These are phyloP conservation scores for Henckelia pumila DNA, from an alignment of 257 asterid species.

Conservation along the genomic window DNA sequence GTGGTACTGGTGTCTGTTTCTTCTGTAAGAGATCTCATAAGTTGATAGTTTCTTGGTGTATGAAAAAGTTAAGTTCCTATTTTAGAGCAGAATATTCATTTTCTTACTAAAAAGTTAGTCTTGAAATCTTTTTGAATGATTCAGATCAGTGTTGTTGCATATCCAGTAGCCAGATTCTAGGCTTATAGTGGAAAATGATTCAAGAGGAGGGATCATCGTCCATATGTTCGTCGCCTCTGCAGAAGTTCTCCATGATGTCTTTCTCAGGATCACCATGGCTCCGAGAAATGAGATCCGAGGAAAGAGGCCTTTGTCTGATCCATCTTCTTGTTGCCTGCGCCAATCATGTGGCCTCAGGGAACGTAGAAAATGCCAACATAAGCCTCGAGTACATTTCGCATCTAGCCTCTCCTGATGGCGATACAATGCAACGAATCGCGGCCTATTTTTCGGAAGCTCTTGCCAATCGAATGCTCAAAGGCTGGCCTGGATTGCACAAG, in stretches of 20 bases:
- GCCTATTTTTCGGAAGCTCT: constrained; percentile 71
- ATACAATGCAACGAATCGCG: constrained; percentile 72
- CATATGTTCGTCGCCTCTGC: constrained; percentile 57
- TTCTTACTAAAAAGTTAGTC: neutral
- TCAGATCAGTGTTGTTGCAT: constrained; percentile 15
- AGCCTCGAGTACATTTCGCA: constrained; percentile 64
- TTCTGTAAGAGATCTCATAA: too few species aligned
- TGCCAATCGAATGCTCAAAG: constrained; percentile 59
- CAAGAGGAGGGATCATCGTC: constrained; percentile 70
- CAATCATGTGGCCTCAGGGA: constrained; percentile 57
- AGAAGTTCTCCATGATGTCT: constrained; percentile 58
- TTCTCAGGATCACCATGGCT: constrained; percentile 60
- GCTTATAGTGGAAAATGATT: constrained; percentile 31
- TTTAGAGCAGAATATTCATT: neutral
- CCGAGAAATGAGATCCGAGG: constrained; percentile 61
- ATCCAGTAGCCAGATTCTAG: neutral
- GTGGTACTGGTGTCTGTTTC: neutral
- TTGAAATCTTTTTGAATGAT: neutral
- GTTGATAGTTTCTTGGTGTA: neutral
- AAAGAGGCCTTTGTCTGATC: constrained; percentile 63
- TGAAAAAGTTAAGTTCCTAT: neutral
- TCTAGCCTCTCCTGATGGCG: constrained; percentile 70
- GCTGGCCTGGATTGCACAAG: constrained; percentile 65
- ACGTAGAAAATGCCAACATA: constrained; percentile 57
- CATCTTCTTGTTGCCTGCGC: constrained; percentile 62